Percentiles rank a stretch among this genome's conserved stretches.
phyloP scores from a whole-genome alignment of 768 basidiomycete genomes.

The Lactarius psammicola region DNA sequence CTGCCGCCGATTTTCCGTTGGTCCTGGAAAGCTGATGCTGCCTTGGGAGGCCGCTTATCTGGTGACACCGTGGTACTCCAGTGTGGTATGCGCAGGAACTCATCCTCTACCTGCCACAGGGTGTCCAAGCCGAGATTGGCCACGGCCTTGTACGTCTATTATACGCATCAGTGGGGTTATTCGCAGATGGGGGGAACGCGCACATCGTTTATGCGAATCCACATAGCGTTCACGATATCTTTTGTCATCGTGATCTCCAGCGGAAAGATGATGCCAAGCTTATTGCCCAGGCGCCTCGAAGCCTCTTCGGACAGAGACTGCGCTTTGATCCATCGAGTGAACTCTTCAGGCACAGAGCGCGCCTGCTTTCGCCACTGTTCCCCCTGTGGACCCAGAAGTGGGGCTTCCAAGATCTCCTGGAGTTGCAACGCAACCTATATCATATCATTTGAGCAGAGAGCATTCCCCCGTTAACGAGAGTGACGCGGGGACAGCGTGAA shows the following conservation, averaged over 20 bases:
- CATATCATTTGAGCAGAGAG: neutral
- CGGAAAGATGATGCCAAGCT: constrained; percentile 58
- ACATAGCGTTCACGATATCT: constrained; percentile 55
- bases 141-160: constrained; percentile 18
- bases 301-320: constrained; percentile 61
- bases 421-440: constrained; percentile 62
- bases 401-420: constrained; percentile 60
- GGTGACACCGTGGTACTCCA: constrained; percentile 35
- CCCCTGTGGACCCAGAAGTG: constrained; percentile 56
- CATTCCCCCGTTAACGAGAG: neutral
- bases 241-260: constrained; percentile 53
- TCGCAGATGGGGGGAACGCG: constrained; percentile 26
- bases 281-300: constrained; percentile 47
- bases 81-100: constrained; percentile 21
- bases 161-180: constrained; percentile 14
- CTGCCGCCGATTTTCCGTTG: neutral
- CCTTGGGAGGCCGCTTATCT: constrained; percentile 33
- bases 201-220: constrained; percentile 62
- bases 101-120: constrained; percentile 25
- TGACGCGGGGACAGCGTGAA: neutral
- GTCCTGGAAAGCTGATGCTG: neutral
- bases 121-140: constrained; percentile 17
- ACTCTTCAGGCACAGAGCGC: constrained; percentile 57
- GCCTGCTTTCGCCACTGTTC: constrained; percentile 50
- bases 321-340: constrained; percentile 67